Evolutionary conservation across 257 asterid genomes (phyloP), one percentile per base, ranked within the genome.

Genomic region (Ilex asprella): DNA sequence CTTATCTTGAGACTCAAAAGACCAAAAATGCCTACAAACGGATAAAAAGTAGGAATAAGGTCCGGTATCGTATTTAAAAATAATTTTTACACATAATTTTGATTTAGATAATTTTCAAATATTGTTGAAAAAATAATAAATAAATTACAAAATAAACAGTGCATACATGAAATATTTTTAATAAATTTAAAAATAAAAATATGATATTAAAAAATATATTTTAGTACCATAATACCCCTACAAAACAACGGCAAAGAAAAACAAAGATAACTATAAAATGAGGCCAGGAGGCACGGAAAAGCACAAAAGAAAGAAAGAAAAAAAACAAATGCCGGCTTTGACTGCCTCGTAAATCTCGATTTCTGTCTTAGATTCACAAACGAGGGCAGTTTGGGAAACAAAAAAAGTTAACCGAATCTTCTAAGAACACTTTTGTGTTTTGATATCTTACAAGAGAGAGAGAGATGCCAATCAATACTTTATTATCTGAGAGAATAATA

Each of bases 331-430:
- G 60, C 66, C 56, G 58, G 69, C 66, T 78, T 84, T 84, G 87
- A 84, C 83, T 70, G 73, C 69, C 73, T 73, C 73, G 69, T 68
- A 59, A 77, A 61, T 73, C 68, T 71, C 76, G 55, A 67, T 52
- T 58, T 70, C 59, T 56, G 44, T 64, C 67, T 72, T 56, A 63
- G 61, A 49, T 72, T 71, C 21, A 61, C 67, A 61, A 72, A 51
- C 47, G 30, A 58, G 63, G 57, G 30, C 9, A 58, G 30, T 29
- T 64, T 55, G 9, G 50, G 56, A 50, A 61, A 52, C 16, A n/a
- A 14, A 51, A 5, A 2, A 11, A 10, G 21, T 6, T 6, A 57
- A 21, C 11, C 12, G 30, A 30, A 67, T 63, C 74, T 68, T 62
- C 61, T 50, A 5, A 46, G 31, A 58, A 44, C 6, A 32, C 15